phyloP scores from a whole-genome alignment of 805 yeast genomes.

The Metschnikowia reukaufii region DNA sequence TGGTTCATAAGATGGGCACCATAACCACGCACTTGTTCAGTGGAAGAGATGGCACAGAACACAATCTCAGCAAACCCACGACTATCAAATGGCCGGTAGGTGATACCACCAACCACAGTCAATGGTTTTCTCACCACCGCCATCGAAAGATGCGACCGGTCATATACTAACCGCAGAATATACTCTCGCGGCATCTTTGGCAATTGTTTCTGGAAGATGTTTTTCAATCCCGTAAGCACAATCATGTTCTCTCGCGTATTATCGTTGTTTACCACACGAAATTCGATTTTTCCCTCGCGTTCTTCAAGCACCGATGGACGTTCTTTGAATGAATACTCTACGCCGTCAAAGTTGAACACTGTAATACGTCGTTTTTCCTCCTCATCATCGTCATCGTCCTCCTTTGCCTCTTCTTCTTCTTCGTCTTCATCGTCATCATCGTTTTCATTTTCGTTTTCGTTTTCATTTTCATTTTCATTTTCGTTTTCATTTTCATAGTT shows the following conservation, averaged over 20 bases:
- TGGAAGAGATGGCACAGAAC: conserved; percentile 94
- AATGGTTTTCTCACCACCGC: conserved; percentile 93
- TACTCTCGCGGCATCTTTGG: conserved; percentile 99
- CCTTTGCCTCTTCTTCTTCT: conserved; percentile 41
- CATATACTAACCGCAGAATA: conserved; percentile 91
- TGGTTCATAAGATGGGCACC: conserved; percentile 99
- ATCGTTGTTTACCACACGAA: conserved; percentile 95
- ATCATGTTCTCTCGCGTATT: conserved; percentile 83
- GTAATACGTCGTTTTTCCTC: conserved; percentile 44
- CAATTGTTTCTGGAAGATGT: conserved; percentile 93
- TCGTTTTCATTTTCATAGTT: conserved; percentile 13
- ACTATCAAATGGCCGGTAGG: conserved; percentile 89
- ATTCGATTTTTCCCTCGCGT: conserved; percentile 87
- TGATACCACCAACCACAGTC: conserved; percentile 97
- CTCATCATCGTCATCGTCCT: conserved; percentile 46
- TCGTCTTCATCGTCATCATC: conserved; percentile 24
- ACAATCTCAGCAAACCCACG: conserved; percentile 97
- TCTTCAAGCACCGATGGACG: conserved; percentile 95
- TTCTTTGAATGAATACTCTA: conserved; percentile 78
- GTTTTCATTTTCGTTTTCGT: conserved; percentile 9
- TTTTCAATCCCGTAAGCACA: conserved; percentile 91
- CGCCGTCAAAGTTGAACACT: conserved; percentile 71
- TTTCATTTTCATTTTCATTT: conserved; percentile 5
- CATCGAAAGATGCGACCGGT: conserved; percentile 89
- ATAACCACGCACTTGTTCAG: conserved; percentile 97